These are phyloP conservation scores for Taxillus chinensis DNA, from an alignment of 164 flowering plant genomes.

Conservation along the genomic window DNA sequence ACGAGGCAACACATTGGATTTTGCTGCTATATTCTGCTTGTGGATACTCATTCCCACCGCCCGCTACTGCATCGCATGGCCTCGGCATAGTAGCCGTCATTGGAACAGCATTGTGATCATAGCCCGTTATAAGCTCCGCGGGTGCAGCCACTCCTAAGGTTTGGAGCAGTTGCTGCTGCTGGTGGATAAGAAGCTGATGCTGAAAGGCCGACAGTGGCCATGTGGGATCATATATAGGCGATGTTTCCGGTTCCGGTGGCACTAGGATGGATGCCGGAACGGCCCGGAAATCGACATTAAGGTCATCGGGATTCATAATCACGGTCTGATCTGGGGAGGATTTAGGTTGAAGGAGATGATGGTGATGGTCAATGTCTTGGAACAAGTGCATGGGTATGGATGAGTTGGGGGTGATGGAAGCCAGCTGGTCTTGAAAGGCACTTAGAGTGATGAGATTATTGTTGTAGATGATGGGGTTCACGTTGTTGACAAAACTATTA, in stretches of 20 bases:
- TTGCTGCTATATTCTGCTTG: neutral
- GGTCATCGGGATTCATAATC: neutral
- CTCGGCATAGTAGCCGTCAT: constrained; percentile 16
- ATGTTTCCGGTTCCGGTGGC: no score
- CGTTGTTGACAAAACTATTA: neutral
- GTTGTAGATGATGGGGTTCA: neutral
- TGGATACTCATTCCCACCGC: constrained; percentile 15
- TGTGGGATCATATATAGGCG: no score
- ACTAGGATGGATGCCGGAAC: no score
- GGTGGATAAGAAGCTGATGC: neutral
- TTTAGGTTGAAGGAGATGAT: no score
- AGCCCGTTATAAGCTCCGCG: no score
- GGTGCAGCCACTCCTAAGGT: neutral
- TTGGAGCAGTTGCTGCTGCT: neutral
- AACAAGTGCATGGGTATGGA: neutral
- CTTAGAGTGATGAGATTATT: neutral
- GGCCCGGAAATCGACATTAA: neutral
- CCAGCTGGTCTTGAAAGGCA: neutral
- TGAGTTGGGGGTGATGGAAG: neutral
- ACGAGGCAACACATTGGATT: neutral
- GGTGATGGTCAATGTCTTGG: neutral
- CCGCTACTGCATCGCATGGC: constrained; percentile 12
- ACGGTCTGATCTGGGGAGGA: no score
- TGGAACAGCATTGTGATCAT: constrained; percentile 2
- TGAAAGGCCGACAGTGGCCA: neutral